phyloP scores from a whole-genome alignment of 2,329 filamentous ascomycete species.

The Fusarium annulatum region DNA sequence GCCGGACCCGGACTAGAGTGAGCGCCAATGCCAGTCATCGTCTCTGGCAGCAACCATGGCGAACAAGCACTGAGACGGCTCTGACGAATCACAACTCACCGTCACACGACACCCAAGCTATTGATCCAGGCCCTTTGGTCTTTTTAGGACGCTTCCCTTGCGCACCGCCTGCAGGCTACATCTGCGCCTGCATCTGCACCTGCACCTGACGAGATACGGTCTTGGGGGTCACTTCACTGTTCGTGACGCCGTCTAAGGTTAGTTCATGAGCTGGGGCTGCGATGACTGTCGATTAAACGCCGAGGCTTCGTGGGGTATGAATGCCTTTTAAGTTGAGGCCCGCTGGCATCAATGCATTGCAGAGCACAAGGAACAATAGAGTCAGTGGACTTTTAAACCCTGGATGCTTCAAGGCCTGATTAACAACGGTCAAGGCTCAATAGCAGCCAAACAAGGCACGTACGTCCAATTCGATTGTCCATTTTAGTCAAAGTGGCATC shows the following conservation, averaged over 20 bases:
- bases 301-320: constrained; percentile 21
- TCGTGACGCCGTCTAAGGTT: constrained; percentile 13
- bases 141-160: background rate
- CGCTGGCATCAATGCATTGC: constrained; percentile 20
- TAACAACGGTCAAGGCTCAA: background rate
- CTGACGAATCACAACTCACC: constrained; percentile 13
- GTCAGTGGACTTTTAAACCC: constrained; percentile 3
- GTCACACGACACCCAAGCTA: constrained; percentile 17
- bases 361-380: background rate
- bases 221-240: constrained; percentile 14
- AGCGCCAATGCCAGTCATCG: constrained; percentile 48
- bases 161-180: constrained; percentile 16
- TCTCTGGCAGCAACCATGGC: constrained; percentile 41
- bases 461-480: constrained; percentile 13
- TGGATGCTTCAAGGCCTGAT: constrained; percentile 1
- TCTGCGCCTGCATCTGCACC: constrained; percentile 32
- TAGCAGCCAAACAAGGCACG: constrained; percentile 16
- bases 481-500: constrained; percentile 31
- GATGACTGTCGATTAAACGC: constrained; percentile 10
- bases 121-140: constrained; percentile 29
- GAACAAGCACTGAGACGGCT: constrained; percentile 9
- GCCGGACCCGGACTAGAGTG: constrained; percentile 43
- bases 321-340: constrained; percentile 25
- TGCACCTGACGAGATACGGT: constrained; percentile 36
- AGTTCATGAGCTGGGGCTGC: constrained; percentile 11